Percentiles rank a stretch among this genome's conserved stretches.
Evolutionary conservation across 176 grass and related monocot species (phyloP).

Genomic region (Alopecurus myosuroides): DNA sequence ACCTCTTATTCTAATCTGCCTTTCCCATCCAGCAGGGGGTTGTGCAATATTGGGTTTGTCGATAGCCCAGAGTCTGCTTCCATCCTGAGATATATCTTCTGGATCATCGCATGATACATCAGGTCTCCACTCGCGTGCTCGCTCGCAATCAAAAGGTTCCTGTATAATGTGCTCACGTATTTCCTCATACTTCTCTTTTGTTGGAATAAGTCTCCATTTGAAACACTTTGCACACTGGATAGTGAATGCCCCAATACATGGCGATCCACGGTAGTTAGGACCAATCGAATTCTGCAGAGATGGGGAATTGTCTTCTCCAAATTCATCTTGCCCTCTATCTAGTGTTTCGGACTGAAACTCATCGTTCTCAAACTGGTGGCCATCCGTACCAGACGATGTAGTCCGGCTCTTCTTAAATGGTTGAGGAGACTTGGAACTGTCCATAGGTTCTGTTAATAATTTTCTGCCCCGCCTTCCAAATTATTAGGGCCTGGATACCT

Average conservation of each 20-base stretch:
- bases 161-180: conserved; percentile 82
- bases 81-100: conserved; percentile 97
- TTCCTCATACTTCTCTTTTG: conserved; percentile 92
- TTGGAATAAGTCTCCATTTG: conserved; percentile 97
- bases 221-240: conserved; percentile 91
- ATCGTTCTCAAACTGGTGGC: conserved; percentile 19
- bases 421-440: conserved; percentile 42
- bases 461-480: background rate
- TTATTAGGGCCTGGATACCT: conserved; percentile 23
- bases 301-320: conserved; percentile 30
- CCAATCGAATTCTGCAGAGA: conserved; percentile 26
- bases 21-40: conserved; percentile 88
- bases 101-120: conserved; percentile 62
- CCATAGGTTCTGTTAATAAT: conserved; percentile 23
- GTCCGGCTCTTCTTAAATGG: conserved; percentile 28
- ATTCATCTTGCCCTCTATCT: conserved; percentile 45
- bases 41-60: conserved; percentile 93
- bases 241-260: conserved; percentile 92
- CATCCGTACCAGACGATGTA: conserved; percentile 21
- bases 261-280: conserved; percentile 36
- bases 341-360: conserved; percentile 23
- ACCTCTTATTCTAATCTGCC: conserved; percentile 89
- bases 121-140: conserved; percentile 75
- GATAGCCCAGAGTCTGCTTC: conserved; percentile 93
- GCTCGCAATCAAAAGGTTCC: conserved; percentile 73